Base-by-base conservation (phyloP, 2,329 filamentous ascomycete genomes). In the Botrytis medusae region DNA sequence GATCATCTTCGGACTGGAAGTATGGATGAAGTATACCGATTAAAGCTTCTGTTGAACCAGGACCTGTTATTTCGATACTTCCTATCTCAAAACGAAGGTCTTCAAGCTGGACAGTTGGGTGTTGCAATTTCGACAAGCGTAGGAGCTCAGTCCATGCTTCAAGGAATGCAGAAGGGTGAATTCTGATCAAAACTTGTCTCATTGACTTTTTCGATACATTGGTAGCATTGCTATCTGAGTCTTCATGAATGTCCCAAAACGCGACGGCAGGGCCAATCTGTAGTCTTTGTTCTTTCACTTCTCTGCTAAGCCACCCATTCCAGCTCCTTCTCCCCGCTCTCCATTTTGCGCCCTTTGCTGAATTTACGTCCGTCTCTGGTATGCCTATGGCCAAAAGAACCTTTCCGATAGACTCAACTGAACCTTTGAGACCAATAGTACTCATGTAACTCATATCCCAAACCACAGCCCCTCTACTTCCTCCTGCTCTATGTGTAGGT, bases 381-480 rank as follows among this genome's bases (percentile, higher is more conserved):
- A 94, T 82, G 1, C 92, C 91, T 2, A 97, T 78, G 8, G 85
- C 86, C 78, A 85, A 89, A 48, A 98, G 81, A 16, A 95, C 85
- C 54, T 88, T 87, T 72, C 90, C 85, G 59, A 97, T 84, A 71
- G 90, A 91, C 44, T 84, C 82, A 59, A 88, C 84, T 22, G 85
- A 83, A 0, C 95, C 96, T 77, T 91, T 90, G 5, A 98, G 81
- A 22, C 91, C 87, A 76, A 98, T 92, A 1, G 94, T 97, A 77
- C 93, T 93, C 85, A 96, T 92, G 81, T 98, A 99, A 81, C 95
- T 98, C 85, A 90, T 93, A 82, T 99, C 96, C 94, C 95, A 98
- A 1, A 91, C 91, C 61, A 98, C 86, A 34, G 92, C 92, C 8
- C 96, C 95, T 76, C 91, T 89, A 70, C 91, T 87, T 42, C 90